Evolutionary conservation across 257 asterid genomes (phyloP), one percentile per base, ranked within the genome.

Genomic region (Lavandula angustifolia): DNA sequence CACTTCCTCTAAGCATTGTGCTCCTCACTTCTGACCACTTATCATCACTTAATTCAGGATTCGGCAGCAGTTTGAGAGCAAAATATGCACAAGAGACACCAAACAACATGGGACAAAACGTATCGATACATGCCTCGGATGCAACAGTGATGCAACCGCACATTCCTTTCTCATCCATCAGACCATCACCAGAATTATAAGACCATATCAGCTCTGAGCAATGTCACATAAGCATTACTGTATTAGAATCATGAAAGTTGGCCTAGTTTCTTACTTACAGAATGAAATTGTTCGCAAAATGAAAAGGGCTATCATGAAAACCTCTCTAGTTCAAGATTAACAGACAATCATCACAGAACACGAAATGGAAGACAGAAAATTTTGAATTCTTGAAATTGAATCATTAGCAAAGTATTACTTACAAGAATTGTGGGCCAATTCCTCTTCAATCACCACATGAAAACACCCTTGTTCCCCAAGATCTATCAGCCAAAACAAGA

Each of bases 81-180:
- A 70, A 81, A 55, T 83, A 78, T 17, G 95, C 94, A 69, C 95
- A 87, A 65, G 96, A 90, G 76, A 84, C 84, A 35, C 96, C 86
- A 54, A 85, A 91, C 44, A 82, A 77, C 84, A 82, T 79, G 0
- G 94, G 85, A 51, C 67, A 82, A 43, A 82, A 78, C 60, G 80
- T 73, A n/a, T 83, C 91, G 3, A 50, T 60, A 29, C 72, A 75
- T 34, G 75, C 84, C 50, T 79, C 78, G n/a, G 79, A 76, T 61
- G 59, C 18, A 43, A 60, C 67, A 69, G 64, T 17, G 49, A 60
- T 64, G 33, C 85, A 74, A 62, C 66, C 76, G 13, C 80, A 61
- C 51, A 79, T 82, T 67, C 74, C 81, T 71, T 81, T 79, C 37
- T 72, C 88, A 58, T 76, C 89, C 98, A 88, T 91, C 60, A 43